These are phyloP conservation scores for Neurospora tetrasperma DNA, from an alignment of 495 filamentous ascomycete species.

Conservation along the genomic window DNA sequence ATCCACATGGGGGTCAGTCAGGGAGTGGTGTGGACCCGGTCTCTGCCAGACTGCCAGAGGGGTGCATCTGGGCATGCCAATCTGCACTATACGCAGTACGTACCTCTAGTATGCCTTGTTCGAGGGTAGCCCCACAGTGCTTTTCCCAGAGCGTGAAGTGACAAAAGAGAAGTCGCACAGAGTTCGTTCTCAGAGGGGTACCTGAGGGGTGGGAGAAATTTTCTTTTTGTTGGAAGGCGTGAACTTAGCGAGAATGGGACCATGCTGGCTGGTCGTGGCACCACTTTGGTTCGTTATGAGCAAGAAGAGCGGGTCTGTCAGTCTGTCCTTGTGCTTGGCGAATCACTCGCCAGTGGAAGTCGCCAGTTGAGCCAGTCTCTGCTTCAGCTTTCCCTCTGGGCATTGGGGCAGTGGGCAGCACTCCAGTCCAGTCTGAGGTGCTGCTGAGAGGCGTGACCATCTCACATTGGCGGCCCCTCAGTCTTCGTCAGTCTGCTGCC, in stretches of 20 bases:
- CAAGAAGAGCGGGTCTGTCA: constrained; percentile 13
- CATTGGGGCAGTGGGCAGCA: neutral
- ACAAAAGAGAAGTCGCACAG: constrained; percentile 12
- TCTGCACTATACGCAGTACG: constrained; percentile 14
- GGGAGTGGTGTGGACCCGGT: constrained; percentile 13
- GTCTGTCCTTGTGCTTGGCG: constrained; percentile 4
- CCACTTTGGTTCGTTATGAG: constrained; percentile 23
- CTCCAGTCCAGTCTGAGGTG: neutral
- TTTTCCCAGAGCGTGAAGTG: constrained; percentile 6
- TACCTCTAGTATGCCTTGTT: constrained; percentile 6
- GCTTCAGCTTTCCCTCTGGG: neutral
- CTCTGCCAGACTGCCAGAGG: constrained; percentile 15
- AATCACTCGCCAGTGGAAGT: neutral
- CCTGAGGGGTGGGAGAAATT: constrained; percentile 16
- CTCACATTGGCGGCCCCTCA: neutral
- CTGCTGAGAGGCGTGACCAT: neutral
- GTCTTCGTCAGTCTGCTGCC: neutral
- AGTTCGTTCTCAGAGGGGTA: neutral
- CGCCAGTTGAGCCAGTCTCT: neutral
- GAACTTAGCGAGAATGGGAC: constrained; percentile 14
- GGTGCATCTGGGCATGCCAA: constrained; percentile 10
- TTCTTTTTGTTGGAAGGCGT: constrained; percentile 14
- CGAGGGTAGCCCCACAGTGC: constrained; percentile 1
- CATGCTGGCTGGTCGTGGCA: constrained; percentile 21
- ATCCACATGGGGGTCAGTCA: too few relatives aligned